A percentile compares a stretch with the other conserved stretches of the same genome.
phyloP scores from a whole-genome alignment of 768 basidiomycete genomes.

The Suillus plorans region DNA sequence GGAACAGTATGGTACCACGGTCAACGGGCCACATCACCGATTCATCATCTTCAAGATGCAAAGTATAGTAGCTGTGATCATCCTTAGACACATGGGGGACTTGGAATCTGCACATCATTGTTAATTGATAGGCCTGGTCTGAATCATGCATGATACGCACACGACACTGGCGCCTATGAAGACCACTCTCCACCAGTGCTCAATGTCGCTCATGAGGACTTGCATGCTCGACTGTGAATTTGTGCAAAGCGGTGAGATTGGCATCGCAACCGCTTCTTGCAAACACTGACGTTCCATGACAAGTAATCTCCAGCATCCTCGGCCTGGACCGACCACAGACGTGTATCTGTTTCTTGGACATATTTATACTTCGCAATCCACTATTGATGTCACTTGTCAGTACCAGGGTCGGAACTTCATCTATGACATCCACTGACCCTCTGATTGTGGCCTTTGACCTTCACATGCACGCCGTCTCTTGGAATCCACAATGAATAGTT shows the following conservation, averaged over 20 bases:
- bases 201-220: not conserved
- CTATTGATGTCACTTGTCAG: too few species aligned
- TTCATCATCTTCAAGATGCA: not conserved
- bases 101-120: not conserved
- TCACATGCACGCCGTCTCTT: accelerated
- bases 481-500: not conserved
- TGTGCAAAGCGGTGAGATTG: too few species aligned
- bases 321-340: not conserved
- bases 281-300: not conserved
- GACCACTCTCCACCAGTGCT: too few species aligned
- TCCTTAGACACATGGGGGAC: not conserved
- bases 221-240: too few species aligned
- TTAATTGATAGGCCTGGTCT: not conserved
- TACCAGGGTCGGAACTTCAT: too few species aligned
- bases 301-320: not conserved
- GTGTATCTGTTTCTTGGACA: too few species aligned
- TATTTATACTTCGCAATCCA: too few species aligned
- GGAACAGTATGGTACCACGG: not conserved
- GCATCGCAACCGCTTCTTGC: too few species aligned
- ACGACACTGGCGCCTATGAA: too few species aligned
- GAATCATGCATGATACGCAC: too few species aligned
- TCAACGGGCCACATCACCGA: not conserved
- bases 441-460: not conserved
- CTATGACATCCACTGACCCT: not conserved
- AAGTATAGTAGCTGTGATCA: not conserved